Evolutionary conservation across 2,329 filamentous ascomycete species (phyloP).

Genomic region (Tolypocladium pustulatum): DNA sequence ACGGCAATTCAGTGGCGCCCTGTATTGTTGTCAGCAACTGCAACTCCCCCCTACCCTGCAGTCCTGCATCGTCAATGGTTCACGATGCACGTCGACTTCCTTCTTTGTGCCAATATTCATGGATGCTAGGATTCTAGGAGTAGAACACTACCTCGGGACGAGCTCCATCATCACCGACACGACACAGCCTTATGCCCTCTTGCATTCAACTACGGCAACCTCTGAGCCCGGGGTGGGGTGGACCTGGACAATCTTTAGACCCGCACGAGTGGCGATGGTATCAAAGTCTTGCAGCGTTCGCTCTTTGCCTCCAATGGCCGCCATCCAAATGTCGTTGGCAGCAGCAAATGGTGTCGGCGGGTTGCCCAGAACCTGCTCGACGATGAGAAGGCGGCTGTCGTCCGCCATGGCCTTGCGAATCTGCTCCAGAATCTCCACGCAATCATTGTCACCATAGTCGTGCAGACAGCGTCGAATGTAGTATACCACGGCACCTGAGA

Average conservation of each 20-base stretch:
- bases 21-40: no score
- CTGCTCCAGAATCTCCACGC: conserved; percentile 18
- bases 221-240: conserved; percentile 2
- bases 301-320: conserved; percentile 21
- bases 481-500: conserved; percentile 23
- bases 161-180: not conserved
- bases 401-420: conserved; percentile 16
- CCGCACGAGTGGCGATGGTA: conserved; percentile 11
- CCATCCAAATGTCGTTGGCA: conserved; percentile 20
- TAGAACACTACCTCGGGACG: no score
- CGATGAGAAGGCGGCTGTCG: conserved; percentile 22
- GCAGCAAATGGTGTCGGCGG: conserved; percentile 14
- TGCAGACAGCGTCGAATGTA: conserved; percentile 25
- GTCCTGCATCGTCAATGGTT: not conserved
- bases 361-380: conserved; percentile 18
- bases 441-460: conserved; percentile 23
- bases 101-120: not conserved
- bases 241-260: conserved; percentile 14
- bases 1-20: not conserved
- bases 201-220: conserved; percentile 11
- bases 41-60: not conserved
- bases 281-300: conserved; percentile 15
- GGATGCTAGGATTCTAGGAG: not conserved
- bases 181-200: not conserved
- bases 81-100: not conserved